Percentiles rank a stretch among this genome's conserved stretches.
phyloP scores from a whole-genome alignment of 176 grass and related monocot species.

The Hordeum vulgare region DNA sequence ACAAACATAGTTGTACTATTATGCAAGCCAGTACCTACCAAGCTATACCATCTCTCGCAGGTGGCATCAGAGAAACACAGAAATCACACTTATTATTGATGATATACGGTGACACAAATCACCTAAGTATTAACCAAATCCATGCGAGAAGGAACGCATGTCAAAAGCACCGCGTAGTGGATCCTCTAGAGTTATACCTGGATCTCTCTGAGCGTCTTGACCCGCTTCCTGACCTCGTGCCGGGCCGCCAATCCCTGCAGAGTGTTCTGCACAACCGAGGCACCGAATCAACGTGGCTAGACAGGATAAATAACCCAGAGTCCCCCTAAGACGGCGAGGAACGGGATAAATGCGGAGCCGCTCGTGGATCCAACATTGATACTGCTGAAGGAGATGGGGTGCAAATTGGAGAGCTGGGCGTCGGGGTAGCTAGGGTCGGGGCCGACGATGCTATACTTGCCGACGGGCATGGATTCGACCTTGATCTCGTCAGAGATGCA shows the following conservation, averaged over 20 bases:
- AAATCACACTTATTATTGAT: background rate
- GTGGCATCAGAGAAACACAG: background rate
- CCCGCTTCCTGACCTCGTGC: slow-evolving; percentile 92
- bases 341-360: background rate
- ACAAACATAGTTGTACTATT: background rate
- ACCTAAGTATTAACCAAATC: background rate
- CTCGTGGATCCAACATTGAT: no score
- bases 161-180: no score
- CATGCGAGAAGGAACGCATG: background rate
- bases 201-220: slow-evolving; percentile 62
- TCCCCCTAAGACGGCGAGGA: background rate
- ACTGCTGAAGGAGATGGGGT: no score
- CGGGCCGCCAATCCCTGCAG: no score
- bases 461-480: no score
- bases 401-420: no score
- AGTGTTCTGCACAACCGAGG: background rate
- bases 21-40: background rate
- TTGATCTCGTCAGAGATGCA: no score
- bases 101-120: no score
- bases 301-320: background rate
- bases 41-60: background rate
- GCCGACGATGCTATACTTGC: no score
- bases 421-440: no score
- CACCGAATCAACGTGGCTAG: background rate
- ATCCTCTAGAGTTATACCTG: slow-evolving; percentile 37